A percentile compares a stretch with the other conserved stretches of the same genome.
Conservation (phyloP, 2,329 filamentous ascomycete genomes). For the Microsporum audouinii region DNA sequence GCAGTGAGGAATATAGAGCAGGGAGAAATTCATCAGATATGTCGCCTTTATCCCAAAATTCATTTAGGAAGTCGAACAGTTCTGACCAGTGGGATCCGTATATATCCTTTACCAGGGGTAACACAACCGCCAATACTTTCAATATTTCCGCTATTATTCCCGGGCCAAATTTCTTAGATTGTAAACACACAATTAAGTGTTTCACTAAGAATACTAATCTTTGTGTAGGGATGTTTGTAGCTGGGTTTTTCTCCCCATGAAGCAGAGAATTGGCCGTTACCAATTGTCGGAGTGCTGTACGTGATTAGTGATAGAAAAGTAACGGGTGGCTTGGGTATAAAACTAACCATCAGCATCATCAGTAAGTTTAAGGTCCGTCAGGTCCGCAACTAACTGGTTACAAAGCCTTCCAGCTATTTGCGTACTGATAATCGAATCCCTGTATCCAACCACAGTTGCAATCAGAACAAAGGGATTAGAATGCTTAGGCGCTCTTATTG, state of each 20-base stretch:
- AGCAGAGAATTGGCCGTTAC: conserved; percentile 46
- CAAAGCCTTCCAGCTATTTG: conserved; percentile 42
- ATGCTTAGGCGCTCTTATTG: conserved; percentile 25
- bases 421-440: conserved; percentile 38
- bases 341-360: conserved; percentile 33
- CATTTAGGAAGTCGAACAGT: conserved; percentile 47
- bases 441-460: conserved; percentile 39
- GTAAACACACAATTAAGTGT: conserved; percentile 62
- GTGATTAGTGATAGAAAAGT: conserved; percentile 12
- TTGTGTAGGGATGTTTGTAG: conserved; percentile 41
- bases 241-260: conserved; percentile 37
- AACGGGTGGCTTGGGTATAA: background rate
- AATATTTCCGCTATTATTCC: conserved; percentile 30
- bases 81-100: conserved; percentile 83
- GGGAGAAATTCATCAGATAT: conserved; percentile 45
- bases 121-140: conserved; percentile 41
- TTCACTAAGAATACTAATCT: conserved; percentile 73
- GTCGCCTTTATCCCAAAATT: conserved; percentile 44
- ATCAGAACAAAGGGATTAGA: conserved; percentile 38
- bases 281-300: conserved; percentile 38
- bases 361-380: conserved; percentile 43
- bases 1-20: conserved; percentile 60
- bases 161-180: conserved; percentile 43
- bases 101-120: conserved; percentile 66
- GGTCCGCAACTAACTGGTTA: conserved; percentile 50